A percentile compares a stretch with the other conserved stretches of the same genome.
Evolutionary conservation across 1,284 basidiomycete species (phyloP).

Genomic region (Papiliotrema nemorosa): DNA sequence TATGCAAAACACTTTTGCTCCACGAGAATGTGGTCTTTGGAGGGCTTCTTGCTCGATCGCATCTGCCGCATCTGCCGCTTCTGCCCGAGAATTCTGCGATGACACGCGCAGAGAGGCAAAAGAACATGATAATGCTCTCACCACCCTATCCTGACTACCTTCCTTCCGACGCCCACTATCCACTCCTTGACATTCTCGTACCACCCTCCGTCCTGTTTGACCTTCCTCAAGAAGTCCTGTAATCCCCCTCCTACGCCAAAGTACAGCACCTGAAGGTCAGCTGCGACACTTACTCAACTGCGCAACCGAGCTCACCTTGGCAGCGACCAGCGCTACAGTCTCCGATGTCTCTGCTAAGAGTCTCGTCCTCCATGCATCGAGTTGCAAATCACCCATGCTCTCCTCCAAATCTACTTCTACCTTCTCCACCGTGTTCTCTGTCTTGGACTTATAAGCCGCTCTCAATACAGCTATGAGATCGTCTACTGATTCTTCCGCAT

Average conservation of each 20-base stretch:
- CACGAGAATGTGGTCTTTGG: too few species aligned
- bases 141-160: slow-evolving; percentile 63
- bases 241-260: slow-evolving; percentile 94
- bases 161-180: slow-evolving; percentile 62
- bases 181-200: slow-evolving; percentile 53
- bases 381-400: slow-evolving; percentile 22
- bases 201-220: slow-evolving; percentile 51
- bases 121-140: slow-evolving; percentile 2
- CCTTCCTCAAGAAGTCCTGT: slow-evolving; percentile 62
- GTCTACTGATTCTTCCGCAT: slow-evolving; percentile 65
- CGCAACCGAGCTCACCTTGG: slow-evolving; percentile 35
- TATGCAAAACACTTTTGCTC: too few species aligned
- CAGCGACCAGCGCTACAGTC: slow-evolving; percentile 41
- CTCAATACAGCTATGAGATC: slow-evolving; percentile 59
- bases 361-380: slow-evolving; percentile 23
- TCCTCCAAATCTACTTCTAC: slow-evolving; percentile 22
- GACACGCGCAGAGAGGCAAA: too few species aligned
- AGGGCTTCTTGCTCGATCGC: too few species aligned
- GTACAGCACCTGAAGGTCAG: slow-evolving; percentile 69
- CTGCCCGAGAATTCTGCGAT: too few species aligned
- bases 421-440: slow-evolving; percentile 2
- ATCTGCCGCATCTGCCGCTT: too few species aligned
- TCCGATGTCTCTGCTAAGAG: slow-evolving; percentile 14
- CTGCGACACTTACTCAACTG: background rate
- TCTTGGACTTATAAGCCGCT: slow-evolving; percentile 2